Base-by-base conservation (phyloP, 1,284 basidiomycete genomes). In the Vanrija sp. region DNA sequence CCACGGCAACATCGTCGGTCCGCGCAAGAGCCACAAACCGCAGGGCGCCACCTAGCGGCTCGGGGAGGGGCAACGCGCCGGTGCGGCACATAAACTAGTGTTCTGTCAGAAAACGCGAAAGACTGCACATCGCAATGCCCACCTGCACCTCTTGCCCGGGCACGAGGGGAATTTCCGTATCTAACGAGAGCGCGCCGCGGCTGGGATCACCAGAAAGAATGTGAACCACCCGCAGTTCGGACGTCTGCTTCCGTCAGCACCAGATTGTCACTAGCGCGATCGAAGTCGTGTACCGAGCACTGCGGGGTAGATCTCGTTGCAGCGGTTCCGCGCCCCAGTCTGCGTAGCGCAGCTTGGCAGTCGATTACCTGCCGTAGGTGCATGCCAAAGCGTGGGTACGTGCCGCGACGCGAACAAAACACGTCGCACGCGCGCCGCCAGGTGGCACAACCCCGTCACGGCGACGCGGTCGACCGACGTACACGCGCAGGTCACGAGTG, bases 161-260 rank as follows among this genome's bases (percentile, higher is more conserved):
- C 1, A 67, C 63, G 0, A 88, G 83, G 3, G 87, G 83, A 23
- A 78, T 78, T 36, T 82, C 78, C 16, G 82, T 80, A 35, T 87
- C 85, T 1, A 93, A 77, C 0, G 87, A 83, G 16, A 93, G 77
- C 0, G 83, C 82, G 0, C 90, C 90, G 9, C 87, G 80, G 20
- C 83, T 84, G 0, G 88, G 89, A 69, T 89, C 89, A 1, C 90
- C 90, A 0, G 87, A 85, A 15, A 82, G 82, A 59, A 93, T 86
- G 51, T 67, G 69, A 6, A 75, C 68, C 6, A 55, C 43, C 20
- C 51, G 57, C 22, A 24, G 37, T 3, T 23, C 42, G 43, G n/a
- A n/a, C 10, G 31, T 31, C 31, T 49, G 41, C 25, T 19, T 16
- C 22, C 37, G 23, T 16, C 36, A 15, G 27, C 19, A 20, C 25